Evolutionary conservation across 2,329 filamentous ascomycete species (phyloP).

Genomic region (Colletotrichum falcatum): DNA sequence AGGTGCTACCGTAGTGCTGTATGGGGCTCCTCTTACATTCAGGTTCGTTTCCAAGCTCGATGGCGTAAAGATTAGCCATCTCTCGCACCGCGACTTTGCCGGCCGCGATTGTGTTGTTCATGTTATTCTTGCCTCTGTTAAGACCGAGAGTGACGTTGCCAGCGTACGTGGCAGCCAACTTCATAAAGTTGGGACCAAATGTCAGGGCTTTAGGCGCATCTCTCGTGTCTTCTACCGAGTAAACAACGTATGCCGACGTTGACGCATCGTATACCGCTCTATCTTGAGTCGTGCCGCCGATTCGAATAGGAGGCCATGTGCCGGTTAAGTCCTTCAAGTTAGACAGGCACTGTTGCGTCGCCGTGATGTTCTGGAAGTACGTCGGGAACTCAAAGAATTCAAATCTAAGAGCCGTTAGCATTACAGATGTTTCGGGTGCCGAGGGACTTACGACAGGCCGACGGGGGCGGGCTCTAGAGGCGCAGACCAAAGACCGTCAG

Average conservation of each 20-base stretch:
- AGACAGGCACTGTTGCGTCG: constrained; percentile 62
- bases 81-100: constrained; percentile 57
- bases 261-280: constrained; percentile 63
- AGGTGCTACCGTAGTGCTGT: background rate
- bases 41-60: constrained; percentile 69
- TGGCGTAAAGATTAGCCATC: constrained; percentile 63
- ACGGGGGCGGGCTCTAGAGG: constrained; percentile 29
- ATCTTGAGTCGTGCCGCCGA: constrained; percentile 68
- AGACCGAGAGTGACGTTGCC: constrained; percentile 65
- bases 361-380: constrained; percentile 64
- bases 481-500: constrained; percentile 17
- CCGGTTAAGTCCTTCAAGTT: constrained; percentile 64
- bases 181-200: constrained; percentile 65
- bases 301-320: constrained; percentile 64
- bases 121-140: constrained; percentile 64
- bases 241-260: constrained; percentile 60
- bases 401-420: constrained; percentile 46
- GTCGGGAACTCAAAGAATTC: constrained; percentile 69
- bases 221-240: constrained; percentile 58
- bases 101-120: constrained; percentile 66
- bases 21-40: constrained; percentile 56
- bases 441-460: constrained; percentile 27
- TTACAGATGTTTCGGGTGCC: background rate
- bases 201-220: constrained; percentile 64
- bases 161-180: constrained; percentile 59